Conservation (phyloP, 768 basidiomycete genomes). For the Lepiota venenata region DNA sequence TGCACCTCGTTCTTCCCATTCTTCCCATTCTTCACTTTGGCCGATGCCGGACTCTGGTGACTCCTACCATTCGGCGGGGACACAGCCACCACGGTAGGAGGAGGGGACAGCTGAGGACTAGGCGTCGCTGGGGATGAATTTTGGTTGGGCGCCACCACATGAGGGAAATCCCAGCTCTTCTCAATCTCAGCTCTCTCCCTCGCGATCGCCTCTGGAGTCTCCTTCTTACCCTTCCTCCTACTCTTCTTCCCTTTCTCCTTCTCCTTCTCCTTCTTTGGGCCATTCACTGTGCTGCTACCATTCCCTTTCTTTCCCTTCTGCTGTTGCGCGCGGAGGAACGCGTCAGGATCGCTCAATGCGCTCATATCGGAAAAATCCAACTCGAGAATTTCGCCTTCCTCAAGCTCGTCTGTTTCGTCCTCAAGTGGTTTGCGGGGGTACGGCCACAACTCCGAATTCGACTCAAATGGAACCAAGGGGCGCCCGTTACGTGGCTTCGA, state of each 20-base stretch:
- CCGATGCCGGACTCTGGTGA: no score
- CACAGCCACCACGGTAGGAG: no score
- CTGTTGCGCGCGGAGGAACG: slow-evolving; percentile 39
- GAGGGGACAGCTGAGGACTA: no score
- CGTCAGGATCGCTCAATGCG: slow-evolving; percentile 63
- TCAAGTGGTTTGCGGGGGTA: slow-evolving; percentile 49
- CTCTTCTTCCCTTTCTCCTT: slow-evolving; percentile 20
- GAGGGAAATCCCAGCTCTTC: slow-evolving; percentile 58
- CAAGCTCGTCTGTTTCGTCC: slow-evolving; percentile 30
- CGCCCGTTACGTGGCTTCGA: slow-evolving; percentile 27
- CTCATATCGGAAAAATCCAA: slow-evolving; percentile 75
- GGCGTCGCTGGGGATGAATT: no score
- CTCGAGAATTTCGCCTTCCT: slow-evolving; percentile 66
- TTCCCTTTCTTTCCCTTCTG: slow-evolving; percentile 29
- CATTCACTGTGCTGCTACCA: not conserved
- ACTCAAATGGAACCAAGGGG: slow-evolving; percentile 55
- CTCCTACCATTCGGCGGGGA: no score
- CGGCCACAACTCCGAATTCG: slow-evolving; percentile 71
- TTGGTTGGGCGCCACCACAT: slow-evolving; percentile 12
- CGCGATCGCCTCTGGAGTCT: slow-evolving; percentile 35
- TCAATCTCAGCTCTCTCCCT: slow-evolving; percentile 50
- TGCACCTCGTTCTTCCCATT: slow-evolving; percentile 17
- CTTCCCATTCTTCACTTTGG: not conserved
- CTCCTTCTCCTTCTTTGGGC: slow-evolving; percentile 17
- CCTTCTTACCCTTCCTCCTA: slow-evolving; percentile 24